These are phyloP conservation scores for Zhuliangozyma blackwelliae DNA, from an alignment of 1,139 yeast genomes.

Conservation along the genomic window DNA sequence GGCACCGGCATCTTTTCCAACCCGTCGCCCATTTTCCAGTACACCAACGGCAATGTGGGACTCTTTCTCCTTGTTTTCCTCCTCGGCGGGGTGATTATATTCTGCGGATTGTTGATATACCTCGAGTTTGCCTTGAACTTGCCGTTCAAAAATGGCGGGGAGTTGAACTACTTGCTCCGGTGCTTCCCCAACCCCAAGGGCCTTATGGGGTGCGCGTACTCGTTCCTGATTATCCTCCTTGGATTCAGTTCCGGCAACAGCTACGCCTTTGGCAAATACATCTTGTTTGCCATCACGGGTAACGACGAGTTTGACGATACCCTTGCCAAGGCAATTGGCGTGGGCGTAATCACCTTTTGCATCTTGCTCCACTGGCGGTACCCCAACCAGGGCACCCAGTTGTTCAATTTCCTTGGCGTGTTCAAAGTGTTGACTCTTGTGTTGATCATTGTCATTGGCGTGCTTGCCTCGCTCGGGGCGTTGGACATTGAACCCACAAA, in stretches of 20 bases:
- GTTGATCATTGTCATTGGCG: conserved; percentile 37
- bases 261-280: conserved; percentile 48
- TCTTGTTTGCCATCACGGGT: conserved; percentile 32
- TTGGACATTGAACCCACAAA: conserved; percentile 22
- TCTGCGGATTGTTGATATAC: conserved; percentile 45
- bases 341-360: conserved; percentile 38
- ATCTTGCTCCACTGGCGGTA: conserved; percentile 34
- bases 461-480: conserved; percentile 21
- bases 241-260: conserved; percentile 52
- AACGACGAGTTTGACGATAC: conserved; percentile 20
- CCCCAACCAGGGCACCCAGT: conserved; percentile 39
- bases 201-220: conserved; percentile 39
- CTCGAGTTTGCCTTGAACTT: conserved; percentile 45
- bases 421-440: conserved; percentile 39
- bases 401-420: conserved; percentile 42
- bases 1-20: conserved; percentile 52
- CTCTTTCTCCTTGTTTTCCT: conserved; percentile 38
- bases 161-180: conserved; percentile 45
- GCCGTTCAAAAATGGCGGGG: conserved; percentile 48
- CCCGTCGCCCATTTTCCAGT: conserved; percentile 44
- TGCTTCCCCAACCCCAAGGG: conserved; percentile 35
- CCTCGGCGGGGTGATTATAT: conserved; percentile 42
- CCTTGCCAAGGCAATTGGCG: conserved; percentile 40
- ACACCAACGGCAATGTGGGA: conserved; percentile 41
- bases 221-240: conserved; percentile 43